Evolutionary conservation across 345 rosid genomes (phyloP).

Genomic region (Geranium brycei): DNA sequence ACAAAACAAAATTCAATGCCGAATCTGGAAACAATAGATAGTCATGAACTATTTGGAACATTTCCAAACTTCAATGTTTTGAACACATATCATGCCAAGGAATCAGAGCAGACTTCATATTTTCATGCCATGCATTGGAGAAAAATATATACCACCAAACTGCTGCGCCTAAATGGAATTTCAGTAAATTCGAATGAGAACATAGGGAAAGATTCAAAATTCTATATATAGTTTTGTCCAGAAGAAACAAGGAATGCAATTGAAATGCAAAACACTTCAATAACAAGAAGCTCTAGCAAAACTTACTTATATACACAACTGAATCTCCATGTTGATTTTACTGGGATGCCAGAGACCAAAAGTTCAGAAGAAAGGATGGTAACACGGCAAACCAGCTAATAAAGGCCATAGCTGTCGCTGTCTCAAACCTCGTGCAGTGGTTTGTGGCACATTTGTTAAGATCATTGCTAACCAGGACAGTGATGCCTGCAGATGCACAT

Average conservation of each 20-base stretch:
- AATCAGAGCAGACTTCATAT: no score
- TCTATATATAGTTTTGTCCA: background rate
- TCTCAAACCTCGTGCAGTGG: slow-evolving; percentile 52
- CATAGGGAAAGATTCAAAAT: background rate
- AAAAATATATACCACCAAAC: no score
- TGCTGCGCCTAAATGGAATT: no score
- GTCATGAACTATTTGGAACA: no score
- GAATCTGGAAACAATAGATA: no score
- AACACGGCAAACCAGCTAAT: slow-evolving; percentile 54
- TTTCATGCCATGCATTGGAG: no score
- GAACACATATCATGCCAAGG: no score
- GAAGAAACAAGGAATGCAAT: slow-evolving; percentile 1
- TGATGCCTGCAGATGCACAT: slow-evolving; percentile 66
- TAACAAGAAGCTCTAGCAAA: slow-evolving; percentile 7
- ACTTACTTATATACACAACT: slow-evolving; percentile 16
- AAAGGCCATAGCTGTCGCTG: slow-evolving; percentile 69
- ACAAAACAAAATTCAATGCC: no score
- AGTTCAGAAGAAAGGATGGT: slow-evolving; percentile 58
- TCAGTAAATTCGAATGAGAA: no score
- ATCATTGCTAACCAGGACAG: slow-evolving; percentile 49
- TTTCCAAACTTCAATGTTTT: no score
- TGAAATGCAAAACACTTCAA: slow-evolving; percentile 1
- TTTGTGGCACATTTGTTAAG: slow-evolving; percentile 31
- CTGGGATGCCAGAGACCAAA: slow-evolving; percentile 62
- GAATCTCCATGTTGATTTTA: slow-evolving; percentile 12